Conservation (phyloP, 2,329 filamentous ascomycete species). For the Coniochaeta sp. region DNA sequence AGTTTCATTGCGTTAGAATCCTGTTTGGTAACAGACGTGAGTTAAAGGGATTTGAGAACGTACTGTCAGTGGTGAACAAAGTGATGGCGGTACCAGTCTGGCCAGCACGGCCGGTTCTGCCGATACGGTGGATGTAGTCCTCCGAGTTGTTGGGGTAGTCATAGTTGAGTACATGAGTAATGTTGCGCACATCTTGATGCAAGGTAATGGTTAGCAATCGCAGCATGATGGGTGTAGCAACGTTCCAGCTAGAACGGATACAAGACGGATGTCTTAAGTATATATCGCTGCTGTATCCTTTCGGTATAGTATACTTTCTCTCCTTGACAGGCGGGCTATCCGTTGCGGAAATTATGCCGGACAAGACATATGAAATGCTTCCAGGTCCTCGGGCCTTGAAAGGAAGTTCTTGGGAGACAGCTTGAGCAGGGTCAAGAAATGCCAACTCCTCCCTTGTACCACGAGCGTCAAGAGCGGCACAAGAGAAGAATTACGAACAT, state of each 20-base stretch:
- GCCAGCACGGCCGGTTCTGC: slow-evolving; percentile 92
- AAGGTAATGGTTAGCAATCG: slow-evolving; percentile 70
- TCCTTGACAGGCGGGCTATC: slow-evolving; percentile 53
- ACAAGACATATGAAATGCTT: slow-evolving; percentile 39
- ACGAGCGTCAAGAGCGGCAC: slow-evolving; percentile 49
- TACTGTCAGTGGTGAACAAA: slow-evolving; percentile 98
- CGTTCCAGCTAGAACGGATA: slow-evolving; percentile 47
- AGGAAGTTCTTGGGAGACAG: slow-evolving; percentile 50
- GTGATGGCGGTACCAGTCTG: slow-evolving; percentile 94
- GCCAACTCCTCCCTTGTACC: slow-evolving; percentile 59
- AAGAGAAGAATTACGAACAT: slow-evolving; percentile 71
- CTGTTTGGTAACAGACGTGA: not conserved
- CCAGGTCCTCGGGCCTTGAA: slow-evolving; percentile 47
- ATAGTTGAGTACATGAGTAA: slow-evolving; percentile 99
- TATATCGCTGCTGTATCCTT: slow-evolving; percentile 37
- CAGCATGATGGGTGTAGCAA: slow-evolving; percentile 49
- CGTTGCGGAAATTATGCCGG: slow-evolving; percentile 46
- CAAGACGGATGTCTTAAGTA: slow-evolving; percentile 34
- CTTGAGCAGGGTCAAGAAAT: slow-evolving; percentile 74
- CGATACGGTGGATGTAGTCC: slow-evolving; percentile 96
- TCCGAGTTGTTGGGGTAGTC: slow-evolving; percentile 99
- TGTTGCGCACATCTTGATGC: slow-evolving; percentile 96
- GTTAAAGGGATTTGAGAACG: slow-evolving; percentile 34
- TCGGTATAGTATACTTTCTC: slow-evolving; percentile 36
- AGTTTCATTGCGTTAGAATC: slow-evolving; percentile 23